A percentile compares a stretch with the other conserved stretches of the same genome.
These are phyloP conservation scores for Corchorus olitorius DNA, from an alignment of 345 rosid species.

Conservation along the genomic window DNA sequence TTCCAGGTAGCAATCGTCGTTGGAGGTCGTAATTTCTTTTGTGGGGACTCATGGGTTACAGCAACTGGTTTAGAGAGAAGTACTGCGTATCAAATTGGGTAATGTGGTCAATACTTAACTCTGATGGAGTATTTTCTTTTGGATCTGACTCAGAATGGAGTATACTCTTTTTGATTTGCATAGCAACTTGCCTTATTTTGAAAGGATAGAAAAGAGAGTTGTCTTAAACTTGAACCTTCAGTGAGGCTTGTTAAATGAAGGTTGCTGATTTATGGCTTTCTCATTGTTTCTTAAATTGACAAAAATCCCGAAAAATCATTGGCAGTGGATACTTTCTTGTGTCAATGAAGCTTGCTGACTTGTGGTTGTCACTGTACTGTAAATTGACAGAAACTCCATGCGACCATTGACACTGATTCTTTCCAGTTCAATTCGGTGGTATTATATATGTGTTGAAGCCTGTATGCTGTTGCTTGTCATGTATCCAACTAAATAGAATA, in stretches of 20 bases:
- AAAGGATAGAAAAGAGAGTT: background rate
- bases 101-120: slow-evolving; percentile 23
- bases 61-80: slow-evolving; percentile 81
- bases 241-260: background rate
- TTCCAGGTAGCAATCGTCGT: slow-evolving; percentile 84
- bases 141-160: background rate
- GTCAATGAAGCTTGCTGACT: background rate
- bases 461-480: background rate
- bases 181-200: background rate
- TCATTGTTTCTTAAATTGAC: background rate
- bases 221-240: background rate
- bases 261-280: background rate
- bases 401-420: background rate
- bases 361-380: background rate
- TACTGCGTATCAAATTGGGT: slow-evolving; percentile 89
- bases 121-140: background rate
- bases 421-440: background rate
- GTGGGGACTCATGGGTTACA: slow-evolving; percentile 78
- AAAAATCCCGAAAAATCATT: background rate
- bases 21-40: slow-evolving; percentile 87
- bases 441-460: background rate
- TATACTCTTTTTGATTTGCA: background rate
- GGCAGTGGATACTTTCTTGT: background rate
- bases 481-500: background rate
- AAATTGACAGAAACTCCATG: background rate